These are phyloP conservation scores for Penicillium palitans DNA, from an alignment of 2,329 filamentous ascomycete genomes.

Conservation along the genomic window DNA sequence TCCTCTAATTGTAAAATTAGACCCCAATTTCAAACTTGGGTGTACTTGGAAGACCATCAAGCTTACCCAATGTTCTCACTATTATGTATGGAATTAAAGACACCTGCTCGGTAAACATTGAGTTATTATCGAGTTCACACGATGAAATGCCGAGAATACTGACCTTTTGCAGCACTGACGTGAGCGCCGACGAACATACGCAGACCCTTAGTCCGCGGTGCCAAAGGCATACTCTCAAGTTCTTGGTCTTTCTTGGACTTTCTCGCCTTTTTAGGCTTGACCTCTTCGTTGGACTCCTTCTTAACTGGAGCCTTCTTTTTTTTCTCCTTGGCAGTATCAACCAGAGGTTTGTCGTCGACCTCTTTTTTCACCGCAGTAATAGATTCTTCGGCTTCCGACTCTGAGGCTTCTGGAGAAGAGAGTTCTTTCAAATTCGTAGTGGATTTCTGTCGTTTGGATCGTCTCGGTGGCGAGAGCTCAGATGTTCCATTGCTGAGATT, in stretches of 20 bases:
- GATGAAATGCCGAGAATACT: conserved; percentile 23
- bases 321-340: conserved; percentile 16
- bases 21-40: background rate
- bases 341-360: background rate
- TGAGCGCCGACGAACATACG: conserved; percentile 90
- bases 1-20: conserved; percentile 53
- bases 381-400: conserved; percentile 18
- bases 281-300: conserved; percentile 31
- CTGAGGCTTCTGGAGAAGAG: conserved; percentile 19
- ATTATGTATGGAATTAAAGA: conserved; percentile 84
- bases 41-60: background rate
- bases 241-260: conserved; percentile 59
- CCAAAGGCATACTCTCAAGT: conserved; percentile 61
- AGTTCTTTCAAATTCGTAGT: conserved; percentile 21
- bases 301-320: conserved; percentile 13
- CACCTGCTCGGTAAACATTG: conserved; percentile 54
- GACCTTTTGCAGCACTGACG: conserved; percentile 84
- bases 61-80: conserved; percentile 68
- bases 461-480: conserved; percentile 27
- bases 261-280: conserved; percentile 49
- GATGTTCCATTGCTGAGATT: conserved; percentile 28
- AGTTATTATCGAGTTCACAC: conserved; percentile 10
- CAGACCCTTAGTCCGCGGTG: conserved; percentile 66
- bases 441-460: conserved; percentile 35
- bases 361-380: conserved; percentile 10